Base-by-base conservation (phyloP, 768 basidiomycete species). In the Phlebiopsis flavidoalba region DNA sequence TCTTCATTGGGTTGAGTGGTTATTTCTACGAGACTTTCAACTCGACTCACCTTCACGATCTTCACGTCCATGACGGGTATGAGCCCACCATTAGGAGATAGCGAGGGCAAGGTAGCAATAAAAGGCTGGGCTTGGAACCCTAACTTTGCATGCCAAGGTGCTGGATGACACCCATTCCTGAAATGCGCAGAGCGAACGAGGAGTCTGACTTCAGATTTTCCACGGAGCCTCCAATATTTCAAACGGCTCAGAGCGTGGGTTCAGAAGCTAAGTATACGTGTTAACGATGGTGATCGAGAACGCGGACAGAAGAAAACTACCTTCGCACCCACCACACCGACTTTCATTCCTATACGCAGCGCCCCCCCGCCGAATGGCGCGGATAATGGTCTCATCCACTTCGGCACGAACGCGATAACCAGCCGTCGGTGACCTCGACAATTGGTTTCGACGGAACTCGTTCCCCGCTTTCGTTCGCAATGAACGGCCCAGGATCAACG, bases 351-450 rank as follows among this genome's bases (percentile, higher is more conserved):
- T 5, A 90, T 75, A 45, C 78, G 75, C 50, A 99, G 81, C 50
- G 80, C 77, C 0, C 90, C n/a, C 87, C 24, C 80, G 81, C 50
- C 78, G 77, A 8, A 90, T 74, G 1, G 92, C 95, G 48, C 88
- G 81, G 2, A 79, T 79, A 21, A 99, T 77, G 3, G 89, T 82
- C 19, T 75, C 74, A 72, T 98, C 97, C 12, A 92, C 78, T 50
- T 80, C 79, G 0, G 93, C 91, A 14, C 86, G 83, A 7, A 98
- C 77, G 31, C 87, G 77, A 67, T 99, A 99, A n/a, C 97, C 97
- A 99, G 14, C 97, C 97, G 69, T 99, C 97, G 0, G 94, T 95
- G n/a, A 98, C 75, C 72, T 98, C 97, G 6, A 99, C 73, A 64
- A 86, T 83, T 0, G 87, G 82, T 26, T 73, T 66, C 5, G 75